Percentiles rank a stretch among this genome's conserved stretches.
Conservation (phyloP, 768 basidiomycete genomes). For the Amanita phalloides region DNA sequence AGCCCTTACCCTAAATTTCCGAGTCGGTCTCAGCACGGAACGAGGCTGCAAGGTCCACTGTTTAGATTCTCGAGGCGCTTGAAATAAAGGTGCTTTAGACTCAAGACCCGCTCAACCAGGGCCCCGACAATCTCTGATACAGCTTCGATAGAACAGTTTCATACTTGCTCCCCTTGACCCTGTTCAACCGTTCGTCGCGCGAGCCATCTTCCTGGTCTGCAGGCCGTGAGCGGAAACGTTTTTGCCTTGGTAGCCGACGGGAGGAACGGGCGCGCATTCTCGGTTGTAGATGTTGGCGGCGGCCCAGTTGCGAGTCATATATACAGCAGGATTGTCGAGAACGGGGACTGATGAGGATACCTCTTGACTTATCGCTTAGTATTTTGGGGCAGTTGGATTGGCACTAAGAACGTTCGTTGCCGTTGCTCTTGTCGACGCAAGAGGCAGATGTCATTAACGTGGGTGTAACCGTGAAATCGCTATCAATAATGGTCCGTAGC, state of each 20-base stretch:
- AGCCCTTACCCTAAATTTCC: slow-evolving; percentile 61
- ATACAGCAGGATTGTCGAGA: background rate
- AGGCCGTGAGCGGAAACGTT: slow-evolving; percentile 77
- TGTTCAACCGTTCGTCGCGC: slow-evolving; percentile 78
- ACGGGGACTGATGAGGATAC: background rate
- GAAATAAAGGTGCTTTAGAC: slow-evolving; percentile 2
- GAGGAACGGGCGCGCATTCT: slow-evolving; percentile 41
- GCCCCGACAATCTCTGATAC: slow-evolving; percentile 73
- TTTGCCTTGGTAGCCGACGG: slow-evolving; percentile 77
- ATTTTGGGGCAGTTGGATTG: slow-evolving; percentile 4
- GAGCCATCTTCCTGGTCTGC: slow-evolving; percentile 92
- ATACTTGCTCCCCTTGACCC: slow-evolving; percentile 93
- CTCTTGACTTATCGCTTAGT: slow-evolving; percentile 1
- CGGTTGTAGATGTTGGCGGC: slow-evolving; percentile 13
- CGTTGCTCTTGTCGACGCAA: slow-evolving; percentile 12
- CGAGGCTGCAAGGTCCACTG: slow-evolving; percentile 87
- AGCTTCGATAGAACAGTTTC: slow-evolving; percentile 92
- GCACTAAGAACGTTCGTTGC: background rate
- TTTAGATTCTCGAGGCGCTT: slow-evolving; percentile 82
- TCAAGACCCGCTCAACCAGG: background rate
- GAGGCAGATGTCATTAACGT: slow-evolving; percentile 36
- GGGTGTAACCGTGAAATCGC: slow-evolving; percentile 59
- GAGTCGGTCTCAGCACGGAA: slow-evolving; percentile 67
- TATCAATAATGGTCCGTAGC: slow-evolving; percentile 39
- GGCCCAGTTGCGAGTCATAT: background rate